Conservation (phyloP, 306 rosid species). For the Lotus japonicus region DNA sequence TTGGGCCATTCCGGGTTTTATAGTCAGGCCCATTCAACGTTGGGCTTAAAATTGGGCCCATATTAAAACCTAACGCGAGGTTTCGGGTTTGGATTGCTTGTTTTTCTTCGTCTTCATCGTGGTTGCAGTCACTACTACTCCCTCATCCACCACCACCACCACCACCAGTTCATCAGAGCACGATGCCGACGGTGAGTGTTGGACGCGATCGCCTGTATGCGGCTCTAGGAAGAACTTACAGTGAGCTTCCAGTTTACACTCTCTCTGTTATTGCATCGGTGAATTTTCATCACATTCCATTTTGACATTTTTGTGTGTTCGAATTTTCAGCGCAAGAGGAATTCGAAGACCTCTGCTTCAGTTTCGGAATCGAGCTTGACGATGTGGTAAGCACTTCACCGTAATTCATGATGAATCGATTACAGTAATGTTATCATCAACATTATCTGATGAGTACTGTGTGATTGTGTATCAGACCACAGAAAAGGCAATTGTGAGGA, state of each 20-base stretch:
- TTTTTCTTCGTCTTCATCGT: not conserved
- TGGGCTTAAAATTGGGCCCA: conserved; percentile 10
- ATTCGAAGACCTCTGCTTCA: conserved; percentile 84
- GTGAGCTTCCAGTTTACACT: conserved; percentile 39
- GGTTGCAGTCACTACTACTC: not conserved
- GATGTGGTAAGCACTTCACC: conserved; percentile 57
- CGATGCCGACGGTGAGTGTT: conserved; percentile 83
- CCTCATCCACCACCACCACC: not conserved
- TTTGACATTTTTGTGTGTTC: not conserved
- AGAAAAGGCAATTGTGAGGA: conserved; percentile 77
- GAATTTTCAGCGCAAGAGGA: conserved; percentile 81
- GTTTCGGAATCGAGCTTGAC: conserved; percentile 88
- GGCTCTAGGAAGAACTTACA: conserved; percentile 63
- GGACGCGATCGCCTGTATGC: conserved; percentile 83
- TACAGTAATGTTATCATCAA: not conserved
- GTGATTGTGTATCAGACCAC: conserved; percentile 51
- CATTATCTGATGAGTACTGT: not conserved
- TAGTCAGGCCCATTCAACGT: not conserved
- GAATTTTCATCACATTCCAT: not conserved
- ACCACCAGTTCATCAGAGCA: conserved; percentile 4
- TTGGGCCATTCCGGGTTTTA: not conserved
- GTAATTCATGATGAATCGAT: not conserved
- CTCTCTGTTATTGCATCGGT: not conserved
- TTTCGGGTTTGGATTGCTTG: not conserved
- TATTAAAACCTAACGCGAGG: not conserved